Evolutionary conservation across 805 yeast species (phyloP).

Genomic region (Jamesozyma rosinii): DNA sequence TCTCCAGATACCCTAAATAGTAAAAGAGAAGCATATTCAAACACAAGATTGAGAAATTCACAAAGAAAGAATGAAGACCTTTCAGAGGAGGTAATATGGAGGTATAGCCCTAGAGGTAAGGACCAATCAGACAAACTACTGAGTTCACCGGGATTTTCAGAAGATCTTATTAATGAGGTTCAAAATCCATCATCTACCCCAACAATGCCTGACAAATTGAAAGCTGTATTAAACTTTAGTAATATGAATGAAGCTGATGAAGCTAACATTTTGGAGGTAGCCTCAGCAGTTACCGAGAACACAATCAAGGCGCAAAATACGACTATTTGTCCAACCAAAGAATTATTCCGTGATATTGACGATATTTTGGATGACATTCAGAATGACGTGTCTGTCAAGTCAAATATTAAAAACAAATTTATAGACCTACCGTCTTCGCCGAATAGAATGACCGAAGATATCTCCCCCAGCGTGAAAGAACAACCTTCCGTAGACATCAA

Average conservation of each 20-base stretch:
- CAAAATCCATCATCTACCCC: slow-evolving; percentile 28
- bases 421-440: slow-evolving; percentile 27
- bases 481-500: not conserved
- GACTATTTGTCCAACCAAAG: not conserved
- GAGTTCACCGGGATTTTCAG: slow-evolving; percentile 14
- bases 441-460: not conserved
- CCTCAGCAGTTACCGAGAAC: not conserved
- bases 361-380: slow-evolving; percentile 26
- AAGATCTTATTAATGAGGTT: slow-evolving; percentile 5
- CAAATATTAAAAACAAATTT: slow-evolving; percentile 2
- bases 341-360: slow-evolving; percentile 23
- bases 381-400: slow-evolving; percentile 12
- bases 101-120: slow-evolving; percentile 19
- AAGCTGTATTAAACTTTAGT: slow-evolving; percentile 19
- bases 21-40: slow-evolving; percentile 1
- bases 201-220: slow-evolving; percentile 19
- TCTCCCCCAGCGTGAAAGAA: not conserved
- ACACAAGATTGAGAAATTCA: not conserved
- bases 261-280: not conserved
- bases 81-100: slow-evolving; percentile 29
- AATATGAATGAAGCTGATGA: slow-evolving; percentile 14
- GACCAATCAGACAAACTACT: slow-evolving; percentile 10
- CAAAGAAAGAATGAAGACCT: slow-evolving; percentile 8
- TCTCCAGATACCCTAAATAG: not conserved
- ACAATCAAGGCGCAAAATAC: not conserved